Evolutionary conservation across 495 filamentous ascomycete genomes (phyloP), one percentile per base, ranked within the genome.

Genomic region (Baudoinia panamericana): DNA sequence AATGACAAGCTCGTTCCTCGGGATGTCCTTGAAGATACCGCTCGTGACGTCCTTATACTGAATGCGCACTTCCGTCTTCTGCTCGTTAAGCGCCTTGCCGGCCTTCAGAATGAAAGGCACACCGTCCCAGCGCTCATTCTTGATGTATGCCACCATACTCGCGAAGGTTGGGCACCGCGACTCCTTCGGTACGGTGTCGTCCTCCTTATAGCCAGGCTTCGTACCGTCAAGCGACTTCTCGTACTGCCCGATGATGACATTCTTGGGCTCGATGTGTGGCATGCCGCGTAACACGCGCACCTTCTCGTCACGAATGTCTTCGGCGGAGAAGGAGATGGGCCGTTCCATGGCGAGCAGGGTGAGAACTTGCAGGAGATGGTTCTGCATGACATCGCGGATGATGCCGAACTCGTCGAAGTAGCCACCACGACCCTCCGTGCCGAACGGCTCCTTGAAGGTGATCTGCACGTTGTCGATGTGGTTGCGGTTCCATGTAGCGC

Each of bases 321-420:
- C 92, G 21, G 92, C 74, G 16, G 90, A 95, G 69, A 99, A 96
- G 6, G 87, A 95, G 59, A 96, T 90, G 27, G 92, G 92, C 39
- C 92, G 74, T 67, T 99, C 92, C 92, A 99, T 99, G 36, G 90
- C 85, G 33, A 99, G 73, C 39, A 99, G 70, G 10, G 92, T 96
- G 56, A 99, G 68, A 1, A 99, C 86, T 63, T 99, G 92, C 30
- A 96, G 76, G 50, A 99, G 63, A 66, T 97, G 63, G 54, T 66
- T 66, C 43, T 66, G 63, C 63, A 66, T 66, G 49, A 99, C 92
- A 67, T 99, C 92, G 61, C 92, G 85, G 56, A 99, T 87, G 59
- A 99, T 99, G 51, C 92, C 92, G 56, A 99, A 99, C 64, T 99
- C 92, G 55, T 99, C 92, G 58, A 99, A 99, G 67, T 99, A 99